phyloP scores from a whole-genome alignment of 169 alveolate genomes.

The Eimeria necatrix region DNA sequence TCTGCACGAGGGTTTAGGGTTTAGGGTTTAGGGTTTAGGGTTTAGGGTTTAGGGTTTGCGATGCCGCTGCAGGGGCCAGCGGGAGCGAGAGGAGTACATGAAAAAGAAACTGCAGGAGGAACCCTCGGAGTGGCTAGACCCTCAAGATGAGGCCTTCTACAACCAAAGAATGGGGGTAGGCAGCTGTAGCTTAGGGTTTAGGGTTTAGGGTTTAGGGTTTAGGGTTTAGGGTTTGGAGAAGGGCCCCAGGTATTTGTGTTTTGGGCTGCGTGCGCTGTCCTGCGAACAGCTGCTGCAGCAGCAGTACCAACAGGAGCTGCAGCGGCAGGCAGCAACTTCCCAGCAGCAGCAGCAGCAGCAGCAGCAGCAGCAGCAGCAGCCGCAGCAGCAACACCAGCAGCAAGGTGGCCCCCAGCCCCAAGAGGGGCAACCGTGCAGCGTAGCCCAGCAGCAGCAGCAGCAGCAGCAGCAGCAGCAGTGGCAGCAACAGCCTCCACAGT shows the following conservation, averaged over 20 bases:
- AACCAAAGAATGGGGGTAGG: constrained; percentile 75
- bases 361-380: background rate
- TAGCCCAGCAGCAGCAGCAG: constrained; percentile 17
- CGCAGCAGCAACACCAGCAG: constrained; percentile 25
- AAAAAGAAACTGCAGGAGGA: constrained; percentile 92
- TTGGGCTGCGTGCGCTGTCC: background rate
- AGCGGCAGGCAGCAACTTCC: background rate
- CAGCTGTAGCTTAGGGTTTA: background rate
- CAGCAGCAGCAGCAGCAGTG: background rate
- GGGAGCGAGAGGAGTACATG: constrained; percentile 95
- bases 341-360: background rate
- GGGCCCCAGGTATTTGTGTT: background rate
- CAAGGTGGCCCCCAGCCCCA: background rate
- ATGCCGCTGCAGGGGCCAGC: constrained; percentile 85
- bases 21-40: constrained; percentile 60
- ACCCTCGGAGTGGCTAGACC: constrained; percentile 95
- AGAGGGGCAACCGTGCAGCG: background rate
- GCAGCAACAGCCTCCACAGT: background rate
- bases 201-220: constrained; percentile 47
- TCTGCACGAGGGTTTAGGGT: background rate
- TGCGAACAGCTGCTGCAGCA: constrained; percentile 41
- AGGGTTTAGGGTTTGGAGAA: background rate
- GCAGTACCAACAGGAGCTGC: constrained; percentile 38
- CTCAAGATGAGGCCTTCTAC: constrained; percentile 93
- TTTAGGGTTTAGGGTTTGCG: constrained; percentile 57